Evolutionary conservation across 1,139 yeast species (phyloP), one percentile per base, ranked within the genome.

Genomic region (Suhomyces terraborum): DNA sequence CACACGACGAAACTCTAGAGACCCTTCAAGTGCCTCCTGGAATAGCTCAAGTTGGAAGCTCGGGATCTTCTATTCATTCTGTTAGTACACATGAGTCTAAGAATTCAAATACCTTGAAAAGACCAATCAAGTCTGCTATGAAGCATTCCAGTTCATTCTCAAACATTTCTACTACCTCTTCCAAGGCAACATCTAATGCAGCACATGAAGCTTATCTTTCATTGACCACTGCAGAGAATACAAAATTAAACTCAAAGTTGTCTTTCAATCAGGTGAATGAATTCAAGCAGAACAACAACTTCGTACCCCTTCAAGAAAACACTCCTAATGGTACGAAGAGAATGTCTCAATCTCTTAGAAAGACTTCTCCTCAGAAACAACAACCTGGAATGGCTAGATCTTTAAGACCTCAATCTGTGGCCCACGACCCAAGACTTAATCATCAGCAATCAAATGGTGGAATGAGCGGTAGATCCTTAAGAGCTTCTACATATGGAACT

Each of bases 151-250:
- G 64, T 16, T 62, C 70, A 12, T 53, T 58, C 47, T 51, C 58
- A 46, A 52, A 49, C 36, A 23, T 40, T n/a, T 28, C 46, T 2
- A 29, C 26, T 4, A 45, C 40, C 18, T 40, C 52, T 13, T 37
- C 50, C 8, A 43, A 43, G 9, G 46, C 42, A 5, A 48, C 42
- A 8, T 40, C 44, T 18, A 65, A 61, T 44, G 75, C 84, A 4
- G 84, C 85, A 0, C 75, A 68, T 36, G 77, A 75, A 47, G 89
- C 85, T 0, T 83, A 84, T 51, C 59, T 83, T 36, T 80, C 88
- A 0, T 62, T 83, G 41, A 75, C 89, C 1, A 84, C 94, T 0
- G 89, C 91, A 1, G 89, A 84, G 55, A 84, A 84, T 58, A 84
- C 94, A 0, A 71, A 89, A 45, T 55, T 83, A 43, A 84, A 84